Evolutionary conservation across 345 rosid genomes (phyloP).

Genomic region (Dovyalis caffra): DNA sequence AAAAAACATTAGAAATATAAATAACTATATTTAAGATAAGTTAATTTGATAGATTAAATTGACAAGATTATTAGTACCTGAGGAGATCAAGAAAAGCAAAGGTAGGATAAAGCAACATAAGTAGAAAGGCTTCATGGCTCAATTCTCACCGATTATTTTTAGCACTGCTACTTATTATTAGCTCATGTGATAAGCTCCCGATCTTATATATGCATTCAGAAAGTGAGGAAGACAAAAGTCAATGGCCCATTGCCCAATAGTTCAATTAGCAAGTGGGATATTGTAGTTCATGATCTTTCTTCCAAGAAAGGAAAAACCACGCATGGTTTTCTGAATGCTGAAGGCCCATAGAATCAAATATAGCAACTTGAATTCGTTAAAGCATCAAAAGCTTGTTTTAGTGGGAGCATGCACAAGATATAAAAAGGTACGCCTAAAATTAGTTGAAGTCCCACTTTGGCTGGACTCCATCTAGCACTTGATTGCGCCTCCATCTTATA

Average conservation of each 20-base stretch:
- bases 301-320: neutral
- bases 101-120: conserved; percentile 14
- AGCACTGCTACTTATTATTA: no score
- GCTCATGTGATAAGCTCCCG: no score
- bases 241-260: neutral
- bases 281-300: neutral
- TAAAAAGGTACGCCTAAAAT: neutral
- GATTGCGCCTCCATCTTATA: neutral
- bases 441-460: conserved; percentile 1
- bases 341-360: neutral
- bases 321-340: neutral
- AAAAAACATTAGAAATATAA: no score
- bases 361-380: conserved; percentile 2
- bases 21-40: no score
- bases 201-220: neutral
- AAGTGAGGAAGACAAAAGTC: neutral
- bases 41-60: no score
- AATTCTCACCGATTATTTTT: no score
- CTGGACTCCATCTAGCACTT: neutral
- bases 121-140: conserved; percentile 11
- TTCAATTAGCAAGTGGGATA: neutral
- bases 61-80: neutral
- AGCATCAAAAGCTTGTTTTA: neutral
- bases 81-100: conserved; percentile 3
- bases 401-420: conserved; percentile 1